Evolutionary conservation across 495 filamentous ascomycete species (phyloP), one percentile per base, ranked within the genome.

Genomic region (Tuber calosporum): DNA sequence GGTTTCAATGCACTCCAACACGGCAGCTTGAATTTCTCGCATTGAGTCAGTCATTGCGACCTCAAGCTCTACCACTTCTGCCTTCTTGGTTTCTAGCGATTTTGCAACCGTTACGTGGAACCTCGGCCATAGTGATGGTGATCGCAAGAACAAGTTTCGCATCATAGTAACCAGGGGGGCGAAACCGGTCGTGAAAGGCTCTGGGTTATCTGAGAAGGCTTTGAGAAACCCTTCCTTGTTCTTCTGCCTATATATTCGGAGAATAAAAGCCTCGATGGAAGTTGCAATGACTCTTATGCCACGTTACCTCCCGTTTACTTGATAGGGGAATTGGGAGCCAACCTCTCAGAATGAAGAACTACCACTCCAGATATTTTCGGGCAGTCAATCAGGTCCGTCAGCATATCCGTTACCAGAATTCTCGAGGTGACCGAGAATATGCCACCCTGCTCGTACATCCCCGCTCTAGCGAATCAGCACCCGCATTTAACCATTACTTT

Each of bases 21-120:
- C 90, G 5, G 95, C 93, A 75, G 91, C 93, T 77, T 99, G 95
- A 41, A 98, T 97, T 42, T 93, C 89, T 69, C 86, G 88, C 95
- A 99, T 99, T 53, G 89, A 86, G 66, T 96, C 91, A 34, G 93
- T 96, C 94, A 99, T 97, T 40, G 92, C 90, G n/a, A 98, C 91
- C 80, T 97, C 94, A 17, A 98, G 85, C 80, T 99, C 95, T 45
- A 99, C 96, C 48, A 99, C 95, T 83, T 98, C 95, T 0, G 95
- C 94, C 81, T 96, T 97, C 82, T 90, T 82, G n/a, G 93, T 94
- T 82, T 99, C 94, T 5, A 99, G 83, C 1, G 93, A 92, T 77
- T 93, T 89, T 0, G 92, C 91, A 4, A 99, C 93, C 5, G 90
- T 89, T 66, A 97, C 87, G 80, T 98, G 94, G 78, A 97, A 99